A percentile compares a stretch with the other conserved stretches of the same genome.
Conservation (phyloP, 2,329 filamentous ascomycete species). For the Akanthomyces uredinophilus region DNA sequence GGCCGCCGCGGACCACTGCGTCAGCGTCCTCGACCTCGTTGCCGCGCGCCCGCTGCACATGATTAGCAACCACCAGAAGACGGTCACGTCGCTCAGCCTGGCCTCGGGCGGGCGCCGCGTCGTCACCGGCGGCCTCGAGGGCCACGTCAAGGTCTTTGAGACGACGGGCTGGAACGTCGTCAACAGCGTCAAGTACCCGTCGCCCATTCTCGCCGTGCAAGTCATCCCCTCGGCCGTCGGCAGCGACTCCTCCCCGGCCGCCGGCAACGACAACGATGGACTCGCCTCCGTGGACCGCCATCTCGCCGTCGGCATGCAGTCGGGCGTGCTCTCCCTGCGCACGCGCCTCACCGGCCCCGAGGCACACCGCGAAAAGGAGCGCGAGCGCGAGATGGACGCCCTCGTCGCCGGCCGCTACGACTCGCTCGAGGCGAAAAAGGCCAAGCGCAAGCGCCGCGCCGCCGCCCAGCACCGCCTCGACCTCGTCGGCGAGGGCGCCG, state of each 20-base stretch:
- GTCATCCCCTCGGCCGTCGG: slow-evolving; percentile 48
- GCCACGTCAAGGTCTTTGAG: slow-evolving; percentile 95
- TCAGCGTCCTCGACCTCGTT: slow-evolving; percentile 88
- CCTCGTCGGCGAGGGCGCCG: slow-evolving; percentile 75
- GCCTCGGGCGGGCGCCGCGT: slow-evolving; percentile 77
- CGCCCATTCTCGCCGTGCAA: slow-evolving; percentile 78
- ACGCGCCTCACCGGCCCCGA: slow-evolving; percentile 83
- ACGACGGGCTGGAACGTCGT: slow-evolving; percentile 94
- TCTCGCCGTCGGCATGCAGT: slow-evolving; percentile 90
- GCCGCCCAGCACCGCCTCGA: slow-evolving; percentile 57
- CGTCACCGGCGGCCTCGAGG: slow-evolving; percentile 84
- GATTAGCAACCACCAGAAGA: slow-evolving; percentile 95
- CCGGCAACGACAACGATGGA: slow-evolving; percentile 18
- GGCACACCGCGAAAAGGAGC: slow-evolving; percentile 68
- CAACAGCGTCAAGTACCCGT: slow-evolving; percentile 88
- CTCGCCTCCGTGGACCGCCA: slow-evolving; percentile 72
- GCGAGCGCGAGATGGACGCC: slow-evolving; percentile 79
- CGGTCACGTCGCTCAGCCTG: slow-evolving; percentile 79
- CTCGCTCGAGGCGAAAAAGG: slow-evolving; percentile 66
- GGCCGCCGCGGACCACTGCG: slow-evolving; percentile 76
- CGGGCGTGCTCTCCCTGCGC: slow-evolving; percentile 82
- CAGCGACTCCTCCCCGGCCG: background rate
- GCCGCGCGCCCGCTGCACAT: slow-evolving; percentile 82
- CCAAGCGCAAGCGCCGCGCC: slow-evolving; percentile 59
- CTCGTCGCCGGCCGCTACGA: slow-evolving; percentile 73